These are phyloP conservation scores for Papilionanthe hybrid DNA, from an alignment of 116 monocot genomes.

Conservation along the genomic window DNA sequence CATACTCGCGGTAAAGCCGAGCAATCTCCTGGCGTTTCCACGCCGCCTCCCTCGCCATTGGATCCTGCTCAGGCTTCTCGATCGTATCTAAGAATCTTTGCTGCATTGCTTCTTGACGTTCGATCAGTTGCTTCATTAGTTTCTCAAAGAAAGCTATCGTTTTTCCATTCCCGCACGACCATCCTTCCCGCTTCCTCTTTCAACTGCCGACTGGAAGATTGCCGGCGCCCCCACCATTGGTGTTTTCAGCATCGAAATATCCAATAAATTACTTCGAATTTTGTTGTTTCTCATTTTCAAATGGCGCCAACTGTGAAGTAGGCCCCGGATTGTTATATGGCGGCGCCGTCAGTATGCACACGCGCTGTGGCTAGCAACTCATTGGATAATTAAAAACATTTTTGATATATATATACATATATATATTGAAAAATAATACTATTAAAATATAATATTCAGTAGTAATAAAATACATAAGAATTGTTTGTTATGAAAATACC, in stretches of 20 bases:
- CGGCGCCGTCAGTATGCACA: too few species aligned
- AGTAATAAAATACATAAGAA: too few species aligned
- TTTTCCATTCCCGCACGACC: slow-evolving; percentile 27
- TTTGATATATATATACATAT: too few species aligned
- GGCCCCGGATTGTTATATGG: too few species aligned
- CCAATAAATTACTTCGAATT: too few species aligned
- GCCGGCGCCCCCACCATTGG: not conserved
- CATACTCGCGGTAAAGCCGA: slow-evolving; percentile 49
- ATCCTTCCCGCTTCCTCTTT: slow-evolving; percentile 13
- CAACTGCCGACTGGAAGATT: not conserved
- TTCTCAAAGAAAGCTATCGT: slow-evolving; percentile 81
- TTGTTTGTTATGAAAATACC: too few species aligned
- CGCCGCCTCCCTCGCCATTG: slow-evolving; percentile 64
- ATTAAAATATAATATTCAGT: too few species aligned
- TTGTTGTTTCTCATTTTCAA: too few species aligned
- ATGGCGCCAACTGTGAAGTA: too few species aligned
- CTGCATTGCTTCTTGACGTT: slow-evolving; percentile 88
- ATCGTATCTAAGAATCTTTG: slow-evolving; percentile 53
- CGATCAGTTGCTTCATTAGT: slow-evolving; percentile 83
- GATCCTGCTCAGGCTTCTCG: slow-evolving; percentile 59
- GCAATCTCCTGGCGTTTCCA: slow-evolving; percentile 85
- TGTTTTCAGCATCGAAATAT: slow-evolving; percentile 16
- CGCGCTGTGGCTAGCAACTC: too few species aligned
- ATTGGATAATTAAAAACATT: too few species aligned
- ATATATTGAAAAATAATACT: too few species aligned